These are phyloP conservation scores for Fusarium longipes DNA, from an alignment of 2,329 filamentous ascomycete genomes.

Conservation along the genomic window DNA sequence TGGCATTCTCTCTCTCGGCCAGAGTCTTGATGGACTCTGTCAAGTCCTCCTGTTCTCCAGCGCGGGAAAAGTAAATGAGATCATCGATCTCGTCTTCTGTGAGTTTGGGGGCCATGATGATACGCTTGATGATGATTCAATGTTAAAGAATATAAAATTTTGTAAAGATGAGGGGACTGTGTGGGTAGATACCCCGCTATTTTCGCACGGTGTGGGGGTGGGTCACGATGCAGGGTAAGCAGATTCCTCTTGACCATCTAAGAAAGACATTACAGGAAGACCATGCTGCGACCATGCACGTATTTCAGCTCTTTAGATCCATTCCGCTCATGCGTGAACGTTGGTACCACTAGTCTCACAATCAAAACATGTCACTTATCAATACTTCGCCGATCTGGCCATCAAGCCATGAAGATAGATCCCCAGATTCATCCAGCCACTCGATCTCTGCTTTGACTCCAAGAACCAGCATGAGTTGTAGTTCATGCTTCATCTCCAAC, in stretches of 20 bases:
- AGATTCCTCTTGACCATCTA: neutral
- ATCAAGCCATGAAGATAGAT: conserved; percentile 64
- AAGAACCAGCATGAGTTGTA: conserved; percentile 79
- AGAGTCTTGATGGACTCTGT: conserved; percentile 68
- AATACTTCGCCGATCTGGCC: conserved; percentile 48
- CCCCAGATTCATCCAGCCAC: conserved; percentile 68
- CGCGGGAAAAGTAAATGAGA: conserved; percentile 86
- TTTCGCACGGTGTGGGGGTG: conserved; percentile 51
- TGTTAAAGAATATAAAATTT: conserved; percentile 47
- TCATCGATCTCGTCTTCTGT: conserved; percentile 89
- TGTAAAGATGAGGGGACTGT: conserved; percentile 56
- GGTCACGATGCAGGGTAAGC: conserved; percentile 39
- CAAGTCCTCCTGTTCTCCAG: conserved; percentile 79
- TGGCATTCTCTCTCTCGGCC: conserved; percentile 68
- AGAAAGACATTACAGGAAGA: neutral
- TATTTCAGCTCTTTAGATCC: no score
- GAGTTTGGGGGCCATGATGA: conserved; percentile 64
- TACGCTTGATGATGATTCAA: conserved; percentile 24
- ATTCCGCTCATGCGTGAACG: no score
- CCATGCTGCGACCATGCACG: neutral
- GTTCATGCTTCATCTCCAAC: conserved; percentile 61
- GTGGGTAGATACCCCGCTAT: conserved; percentile 49
- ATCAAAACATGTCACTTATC: neutral
- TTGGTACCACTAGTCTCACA: rapidly evolving
- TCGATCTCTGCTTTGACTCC: conserved; percentile 84